A percentile compares a stretch with the other conserved stretches of the same genome.
phyloP scores from a whole-genome alignment of 108 stramenopile genomes.

The Stephanodiscus minutulus region DNA sequence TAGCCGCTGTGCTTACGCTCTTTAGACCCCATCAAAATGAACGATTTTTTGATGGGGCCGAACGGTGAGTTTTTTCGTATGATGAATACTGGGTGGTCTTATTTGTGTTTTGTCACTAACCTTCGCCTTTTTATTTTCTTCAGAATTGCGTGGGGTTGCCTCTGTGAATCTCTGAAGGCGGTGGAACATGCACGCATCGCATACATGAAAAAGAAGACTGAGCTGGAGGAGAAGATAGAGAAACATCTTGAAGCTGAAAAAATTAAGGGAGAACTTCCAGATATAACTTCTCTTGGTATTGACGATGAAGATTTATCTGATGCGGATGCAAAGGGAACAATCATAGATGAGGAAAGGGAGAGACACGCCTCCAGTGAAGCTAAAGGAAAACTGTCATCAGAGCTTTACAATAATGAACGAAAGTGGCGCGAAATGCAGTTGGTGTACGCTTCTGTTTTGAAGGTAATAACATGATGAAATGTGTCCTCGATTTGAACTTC shows the following conservation, averaged over 20 bases:
- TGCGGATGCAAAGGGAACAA: conserved; percentile 28
- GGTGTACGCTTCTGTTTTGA: conserved; percentile 73
- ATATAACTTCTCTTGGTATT: conserved; percentile 12
- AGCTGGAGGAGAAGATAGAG: conserved; percentile 56
- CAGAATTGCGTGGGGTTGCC: conserved; percentile 78
- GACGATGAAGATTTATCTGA: conserved; percentile 14
- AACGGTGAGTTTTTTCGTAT: conserved; percentile 25
- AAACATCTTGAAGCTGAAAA: conserved; percentile 57
- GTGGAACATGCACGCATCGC: conserved; percentile 59
- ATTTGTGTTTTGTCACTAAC: no score
- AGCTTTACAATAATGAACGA: conserved; percentile 65
- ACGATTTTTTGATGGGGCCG: conserved; percentile 61
- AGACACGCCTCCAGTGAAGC: conserved; percentile 21
- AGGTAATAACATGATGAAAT: conserved; percentile 23
- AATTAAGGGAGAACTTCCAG: conserved; percentile 18
- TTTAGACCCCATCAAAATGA: conserved; percentile 33
- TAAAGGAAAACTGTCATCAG: conserved; percentile 21
- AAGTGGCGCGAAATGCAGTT: conserved; percentile 87
- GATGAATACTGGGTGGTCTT: neutral
- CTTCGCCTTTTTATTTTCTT: neutral
- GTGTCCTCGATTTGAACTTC: neutral
- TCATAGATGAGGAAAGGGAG: conserved; percentile 22
- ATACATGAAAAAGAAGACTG: conserved; percentile 63
- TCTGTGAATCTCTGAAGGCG: conserved; percentile 86
- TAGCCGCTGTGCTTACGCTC: conserved; percentile 70